Base-by-base conservation (phyloP, 257 asterid species). In the Solanum medicagineum region DNA sequence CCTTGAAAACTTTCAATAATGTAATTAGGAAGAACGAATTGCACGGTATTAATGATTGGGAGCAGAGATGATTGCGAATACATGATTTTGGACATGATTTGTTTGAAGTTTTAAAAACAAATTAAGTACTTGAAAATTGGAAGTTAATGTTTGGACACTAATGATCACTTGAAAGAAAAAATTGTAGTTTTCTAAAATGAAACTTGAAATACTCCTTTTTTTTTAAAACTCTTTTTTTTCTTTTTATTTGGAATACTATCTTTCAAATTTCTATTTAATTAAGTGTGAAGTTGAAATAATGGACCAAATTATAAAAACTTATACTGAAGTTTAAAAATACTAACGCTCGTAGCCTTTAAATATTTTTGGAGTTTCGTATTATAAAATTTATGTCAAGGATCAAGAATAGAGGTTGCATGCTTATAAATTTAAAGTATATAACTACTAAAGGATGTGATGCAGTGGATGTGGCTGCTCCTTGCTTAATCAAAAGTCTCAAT, bases 151-250 rank as follows among this genome's bases (percentile, higher is more conserved):
- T 15, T 66, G 47, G 47, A 63, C 42, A 57, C 65, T 12, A 57
- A 57, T 57, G 65, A 57, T 20, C 6, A 20, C 26, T 57, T 20
- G 3, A 20, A 20, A 57, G 13, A 20, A 57, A 57, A 20, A 57
- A 8, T 0, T 53, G 13, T 19, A 57, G 26, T 57, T 57, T 19
- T 57, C 8, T 57, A 10, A 57, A 57, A 57, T 44, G 65, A 20
- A 19, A 57, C 65, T 57, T 8, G 59, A 20, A 57, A 57, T 57
- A 20, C 65, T 57, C 26, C 24, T 3, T 10, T 10, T 56, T 2
- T 17, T 19, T 3, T 1, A 1, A 29, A 29, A 3, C 0, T 3
- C 3, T 1, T 1, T 10, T 56, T 2, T 5, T 56, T 2, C 16
- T 17, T 19, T 57, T 56, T 57, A 19, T 19, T 19, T 4, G 13